Base-by-base conservation (phyloP, 345 rosid genomes). In the Bruguiera gymnorhiza region DNA sequence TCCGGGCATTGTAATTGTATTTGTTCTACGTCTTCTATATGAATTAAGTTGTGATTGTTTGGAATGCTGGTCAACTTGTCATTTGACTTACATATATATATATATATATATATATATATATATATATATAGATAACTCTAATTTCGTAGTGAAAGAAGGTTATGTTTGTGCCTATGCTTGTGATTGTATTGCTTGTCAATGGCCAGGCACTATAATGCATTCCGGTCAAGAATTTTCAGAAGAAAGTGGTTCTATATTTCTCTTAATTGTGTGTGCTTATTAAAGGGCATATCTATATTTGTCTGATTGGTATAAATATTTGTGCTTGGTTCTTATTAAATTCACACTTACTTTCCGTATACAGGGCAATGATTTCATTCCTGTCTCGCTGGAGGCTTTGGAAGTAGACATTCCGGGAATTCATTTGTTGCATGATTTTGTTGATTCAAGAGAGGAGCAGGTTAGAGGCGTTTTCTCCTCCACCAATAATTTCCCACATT, bases 391-490 rank as follows among this genome's bases (percentile, higher is more conserved):
- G 59, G 72, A 65, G 72, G 87, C 86, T 68, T 82, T 88, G 29
- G 98, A 89, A 70, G 73, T 89, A 70, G 78, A 88, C 60, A 91
- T 94, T 68, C 92, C 97, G 0, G 98, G 97, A 26, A 91, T 94
- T 59, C 81, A 80, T 77, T 73, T 91, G 70, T 55, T 80, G 75
- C 87, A 69, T 69, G 93, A 91, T 61, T 91, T 89, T 70, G 80
- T 94, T 71, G 86, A 72, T 74, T 63, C 69, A 2, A 78, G 74
- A 75, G 96, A 94, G 70, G 97, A 91, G 70, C 72, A 84, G 94
- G 98, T 91, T 43, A 31, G 68, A 48, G 13, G 34, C 80, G 36
- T 60, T 55, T 55, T 55, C 23, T 55, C 18, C 16, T 55, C 10
- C 10, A 55, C 3, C 30, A 55, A 9, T 21, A 55, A 55, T 26